These are phyloP conservation scores for Stagonosporopsis chrysanthemi DNA, from an alignment of 2,329 filamentous ascomycete species.

Conservation along the genomic window DNA sequence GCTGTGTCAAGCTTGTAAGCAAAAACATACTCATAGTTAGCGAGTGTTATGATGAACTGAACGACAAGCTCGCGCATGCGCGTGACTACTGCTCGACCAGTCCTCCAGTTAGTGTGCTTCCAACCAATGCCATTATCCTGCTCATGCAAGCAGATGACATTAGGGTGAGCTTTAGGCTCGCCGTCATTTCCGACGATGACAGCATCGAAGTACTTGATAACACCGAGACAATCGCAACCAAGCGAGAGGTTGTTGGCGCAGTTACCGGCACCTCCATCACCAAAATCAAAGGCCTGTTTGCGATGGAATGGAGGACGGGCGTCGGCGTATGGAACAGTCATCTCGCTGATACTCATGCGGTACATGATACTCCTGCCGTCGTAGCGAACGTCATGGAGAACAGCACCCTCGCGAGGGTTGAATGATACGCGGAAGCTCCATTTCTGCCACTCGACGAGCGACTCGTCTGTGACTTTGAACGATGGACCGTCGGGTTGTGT, in stretches of 20 bases:
- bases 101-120: conserved; percentile 76
- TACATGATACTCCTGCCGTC: conserved; percentile 71
- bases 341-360: conserved; percentile 71
- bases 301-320: conserved; percentile 69
- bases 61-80: conserved; percentile 69
- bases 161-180: conserved; percentile 61
- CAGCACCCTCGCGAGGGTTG: conserved; percentile 64
- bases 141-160: conserved; percentile 73
- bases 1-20: conserved; percentile 70
- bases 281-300: conserved; percentile 77
- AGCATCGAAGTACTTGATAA: conserved; percentile 71
- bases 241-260: conserved; percentile 72
- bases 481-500: conserved; percentile 74
- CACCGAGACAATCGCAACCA: conserved; percentile 73
- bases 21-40: conserved; percentile 76
- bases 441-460: conserved; percentile 57
- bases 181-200: conserved; percentile 63
- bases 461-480: conserved; percentile 63
- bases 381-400: conserved; percentile 75
- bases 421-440: conserved; percentile 53
- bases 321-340: conserved; percentile 73
- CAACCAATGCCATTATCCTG: conserved; percentile 73
- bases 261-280: conserved; percentile 71
- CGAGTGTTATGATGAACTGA: conserved; percentile 72
- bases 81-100: conserved; percentile 66